Base-by-base conservation (phyloP, 768 basidiomycete species). In the Tricholoma bakamatsutake region DNA sequence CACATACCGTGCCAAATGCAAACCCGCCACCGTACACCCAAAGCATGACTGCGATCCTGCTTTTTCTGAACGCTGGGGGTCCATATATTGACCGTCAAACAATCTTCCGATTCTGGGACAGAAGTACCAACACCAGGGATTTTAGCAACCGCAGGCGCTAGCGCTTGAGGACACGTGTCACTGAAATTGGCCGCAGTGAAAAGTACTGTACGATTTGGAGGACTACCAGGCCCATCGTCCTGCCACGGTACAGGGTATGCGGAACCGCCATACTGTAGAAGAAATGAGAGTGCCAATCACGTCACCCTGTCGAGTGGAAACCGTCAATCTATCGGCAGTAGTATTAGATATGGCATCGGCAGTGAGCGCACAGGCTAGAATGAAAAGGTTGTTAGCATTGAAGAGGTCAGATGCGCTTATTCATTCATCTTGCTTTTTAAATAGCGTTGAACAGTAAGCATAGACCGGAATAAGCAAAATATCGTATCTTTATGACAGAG, bases 11-110 rank as follows among this genome's bases (percentile, higher is more conserved):
- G 10, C 71, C 74, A 52, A 70, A 74, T 39, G 67, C 64, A 53
- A 73, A 74, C 4, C 64, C 66, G 21, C 75, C 75, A 5, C 75
- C 75, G 54, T 73, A 75, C 27, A 75, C 69, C 75, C 71, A 73
- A 4, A 73, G 17, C 51, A 74, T 53, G 13, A 73, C 72, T 8
- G 74, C 72, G 2, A 71, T 70, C 7, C 56, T 74, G 73, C 50
- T 69, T 68, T 39, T 72, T 64, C 12, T 18, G 13, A 0, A 59
- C 28, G 31, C 63, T 71, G 15, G 74, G 74, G 13, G 70, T 59
- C 74, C 73, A 76, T 15, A 76, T 62, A 52, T 76, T 76, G 48
- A 73, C 60, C 8, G 58, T 71, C 42, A 73, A 49, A 50, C 75
- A 76, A 30, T 69, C 49, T 54, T 76, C 75, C 3, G 69, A 68